A percentile compares a stretch with the other conserved stretches of the same genome.
Conservation (phyloP, 2,329 filamentous ascomycete genomes). For the Penicillium rolfsii region DNA sequence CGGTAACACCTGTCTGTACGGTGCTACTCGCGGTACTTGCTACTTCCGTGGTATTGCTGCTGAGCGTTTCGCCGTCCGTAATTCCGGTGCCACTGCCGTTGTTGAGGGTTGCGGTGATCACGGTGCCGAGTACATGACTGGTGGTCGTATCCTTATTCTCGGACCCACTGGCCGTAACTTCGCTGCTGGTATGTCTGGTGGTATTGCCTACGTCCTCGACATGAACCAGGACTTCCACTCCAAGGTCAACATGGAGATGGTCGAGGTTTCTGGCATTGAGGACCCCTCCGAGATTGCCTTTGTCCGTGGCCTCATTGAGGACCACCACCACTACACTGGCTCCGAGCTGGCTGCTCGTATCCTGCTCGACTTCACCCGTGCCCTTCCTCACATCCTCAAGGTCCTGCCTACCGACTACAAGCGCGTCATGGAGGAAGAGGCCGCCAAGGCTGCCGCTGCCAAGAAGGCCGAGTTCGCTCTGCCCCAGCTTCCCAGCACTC, state of each 20-base stretch:
- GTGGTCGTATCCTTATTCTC: constrained; percentile 83
- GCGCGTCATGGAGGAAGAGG: constrained; percentile 83
- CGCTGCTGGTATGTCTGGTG: constrained; percentile 96
- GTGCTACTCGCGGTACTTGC: constrained; percentile 85
- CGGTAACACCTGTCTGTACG: constrained; percentile 93
- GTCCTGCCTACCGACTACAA: constrained; percentile 95
- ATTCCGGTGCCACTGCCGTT: constrained; percentile 93
- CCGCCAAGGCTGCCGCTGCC: constrained; percentile 79
- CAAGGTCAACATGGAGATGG: constrained; percentile 98
- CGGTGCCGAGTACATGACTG: constrained; percentile 98
- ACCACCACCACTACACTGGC: constrained; percentile 96
- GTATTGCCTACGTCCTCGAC: constrained; percentile 93
- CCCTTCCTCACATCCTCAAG: constrained; percentile 88
- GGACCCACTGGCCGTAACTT: constrained; percentile 95
- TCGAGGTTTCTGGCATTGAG: constrained; percentile 81
- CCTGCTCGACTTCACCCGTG: constrained; percentile 91
- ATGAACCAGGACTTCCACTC: constrained; percentile 84
- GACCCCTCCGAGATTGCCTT: constrained; percentile 89
- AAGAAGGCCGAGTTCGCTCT: constrained; percentile 84
- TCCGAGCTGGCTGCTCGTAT: constrained; percentile 93
- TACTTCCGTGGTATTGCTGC: constrained; percentile 98
- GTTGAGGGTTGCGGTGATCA: constrained; percentile 97
- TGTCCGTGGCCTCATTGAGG: constrained; percentile 87
- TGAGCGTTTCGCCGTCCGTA: constrained; percentile 94
- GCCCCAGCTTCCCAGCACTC: constrained; percentile 69